Evolutionary conservation across 2,329 filamentous ascomycete genomes (phyloP), one percentile per base, ranked within the genome.

Genomic region (Colletotrichum trifolii): DNA sequence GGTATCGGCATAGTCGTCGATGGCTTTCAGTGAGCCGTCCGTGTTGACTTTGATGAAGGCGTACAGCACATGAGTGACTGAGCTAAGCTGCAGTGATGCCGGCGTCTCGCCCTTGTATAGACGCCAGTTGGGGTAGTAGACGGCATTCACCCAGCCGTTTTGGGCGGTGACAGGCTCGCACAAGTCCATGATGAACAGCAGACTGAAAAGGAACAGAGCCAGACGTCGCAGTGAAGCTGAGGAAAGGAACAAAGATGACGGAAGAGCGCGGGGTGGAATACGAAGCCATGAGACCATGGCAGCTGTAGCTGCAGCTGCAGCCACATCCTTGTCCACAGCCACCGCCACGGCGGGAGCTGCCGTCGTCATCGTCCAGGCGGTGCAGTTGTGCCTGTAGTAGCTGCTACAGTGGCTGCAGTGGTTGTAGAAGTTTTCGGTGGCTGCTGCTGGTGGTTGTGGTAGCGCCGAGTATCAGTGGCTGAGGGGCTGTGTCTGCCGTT

Each of bases 61-160:
- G 70, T 90, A 90, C 70, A 89, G 88, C 8, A 89, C 78, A 71
- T 90, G 88, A 7, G 88, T 89, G 62, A 89, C 82, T 60, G 82
- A 82, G 43, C 82, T 79, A 67, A 86, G 75, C 58, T 85, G 83
- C 57, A 90, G 72, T 6, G 81, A 83, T 0, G 86, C 87, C 0
- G 88, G 88, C n/a, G 86, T 82, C 59, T 86, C 84, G 58, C 84
- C 80, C 65, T 82, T 82, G 76, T 90, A 89, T 61, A 89, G 82
- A 60, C 83, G 79, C 87, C 87, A 90, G 68, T 88, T 89, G 6
- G 88, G 87, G 73, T 89, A 91, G 75, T 90, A 90, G 1, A 89
- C 77, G 12, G 77, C 77, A 50, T 80, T 79, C 56, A 73, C 72
- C 53, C 71, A 65, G 17, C 60, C 54, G 33, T 48, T 58, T 17